phyloP scores from a whole-genome alignment of 148 eudicot genomes.

The Pharnaceum exiguum region DNA sequence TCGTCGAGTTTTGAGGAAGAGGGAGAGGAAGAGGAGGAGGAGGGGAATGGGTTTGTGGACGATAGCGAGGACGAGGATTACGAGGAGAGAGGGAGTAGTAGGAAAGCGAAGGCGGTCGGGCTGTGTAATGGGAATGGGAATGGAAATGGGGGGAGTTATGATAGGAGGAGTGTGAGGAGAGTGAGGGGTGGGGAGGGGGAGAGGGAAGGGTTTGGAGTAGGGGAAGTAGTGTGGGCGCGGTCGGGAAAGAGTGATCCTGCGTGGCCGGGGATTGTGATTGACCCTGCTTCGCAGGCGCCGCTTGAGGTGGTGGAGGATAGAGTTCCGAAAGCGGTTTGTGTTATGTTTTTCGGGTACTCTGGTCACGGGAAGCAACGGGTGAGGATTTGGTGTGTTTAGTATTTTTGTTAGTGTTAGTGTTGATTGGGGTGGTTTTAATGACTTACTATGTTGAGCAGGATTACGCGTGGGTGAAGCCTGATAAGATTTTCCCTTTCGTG shows the following conservation, averaged over 20 bases:
- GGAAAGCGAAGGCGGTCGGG: too few relatives aligned
- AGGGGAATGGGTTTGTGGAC: too few relatives aligned
- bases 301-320: constrained; percentile 62
- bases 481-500: constrained; percentile 67
- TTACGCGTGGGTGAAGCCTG: constrained; percentile 85
- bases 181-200: constrained; percentile 15
- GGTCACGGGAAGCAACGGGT: constrained; percentile 91
- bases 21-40: constrained; percentile 23
- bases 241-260: constrained; percentile 73
- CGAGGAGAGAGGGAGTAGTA: too few relatives aligned
- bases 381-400: constrained; percentile 21
- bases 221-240: constrained; percentile 91
- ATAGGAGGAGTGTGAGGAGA: constrained; percentile 15
- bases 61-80: too few relatives aligned
- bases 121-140: constrained; percentile 28
- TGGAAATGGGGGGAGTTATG: constrained; percentile 18
- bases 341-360: constrained; percentile 90
- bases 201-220: constrained; percentile 29
- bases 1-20: constrained; percentile 22
- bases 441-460: constrained; percentile 49
- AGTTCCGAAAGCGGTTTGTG: constrained; percentile 59
- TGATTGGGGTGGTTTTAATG: constrained; percentile 1
- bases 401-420: too few relatives aligned
- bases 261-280: constrained; percentile 96
- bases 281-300: constrained; percentile 71